Evolutionary conservation across 306 rosid genomes (phyloP).

Genomic region (Prunus fruticosa): DNA sequence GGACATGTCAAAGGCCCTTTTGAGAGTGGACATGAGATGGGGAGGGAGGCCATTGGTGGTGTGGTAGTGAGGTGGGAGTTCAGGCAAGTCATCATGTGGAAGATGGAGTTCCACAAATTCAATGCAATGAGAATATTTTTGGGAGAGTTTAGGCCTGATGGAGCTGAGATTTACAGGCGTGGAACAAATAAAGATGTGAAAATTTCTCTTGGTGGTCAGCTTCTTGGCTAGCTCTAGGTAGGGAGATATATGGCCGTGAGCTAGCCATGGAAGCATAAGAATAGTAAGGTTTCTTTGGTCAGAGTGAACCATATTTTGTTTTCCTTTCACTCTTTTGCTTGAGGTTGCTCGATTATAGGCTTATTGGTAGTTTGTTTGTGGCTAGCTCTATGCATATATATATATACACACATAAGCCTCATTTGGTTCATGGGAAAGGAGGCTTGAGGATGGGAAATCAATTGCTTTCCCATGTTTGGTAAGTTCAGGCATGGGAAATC

Average conservation of each 20-base stretch:
- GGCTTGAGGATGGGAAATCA: no score
- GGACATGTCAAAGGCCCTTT: slow-evolving; percentile 29
- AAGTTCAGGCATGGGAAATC: no score
- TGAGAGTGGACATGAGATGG: slow-evolving; percentile 25
- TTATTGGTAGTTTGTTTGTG: not conserved
- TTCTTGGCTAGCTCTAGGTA: slow-evolving; percentile 35
- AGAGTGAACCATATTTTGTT: not conserved
- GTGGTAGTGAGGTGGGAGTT: not conserved
- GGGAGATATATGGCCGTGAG: slow-evolving; percentile 39
- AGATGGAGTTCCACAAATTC: slow-evolving; percentile 28
- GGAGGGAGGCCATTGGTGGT: not conserved
- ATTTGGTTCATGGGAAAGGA: no score
- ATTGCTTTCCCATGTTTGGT: no score
- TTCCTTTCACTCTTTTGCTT: not conserved
- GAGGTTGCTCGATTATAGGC: not conserved
- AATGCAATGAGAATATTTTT: not conserved
- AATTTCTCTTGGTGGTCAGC: slow-evolving; percentile 4
- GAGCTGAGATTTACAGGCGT: slow-evolving; percentile 22
- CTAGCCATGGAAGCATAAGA: slow-evolving; percentile 39
- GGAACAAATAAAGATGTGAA: slow-evolving; percentile 28
- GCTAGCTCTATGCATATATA: not conserved
- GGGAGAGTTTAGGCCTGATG: slow-evolving; percentile 11
- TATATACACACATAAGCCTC: not conserved
- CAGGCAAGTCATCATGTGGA: slow-evolving; percentile 18
- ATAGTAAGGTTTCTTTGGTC: not conserved